phyloP scores from a whole-genome alignment of 192 early-diverging fungal genomes.

The Entomortierella parvispora region DNA sequence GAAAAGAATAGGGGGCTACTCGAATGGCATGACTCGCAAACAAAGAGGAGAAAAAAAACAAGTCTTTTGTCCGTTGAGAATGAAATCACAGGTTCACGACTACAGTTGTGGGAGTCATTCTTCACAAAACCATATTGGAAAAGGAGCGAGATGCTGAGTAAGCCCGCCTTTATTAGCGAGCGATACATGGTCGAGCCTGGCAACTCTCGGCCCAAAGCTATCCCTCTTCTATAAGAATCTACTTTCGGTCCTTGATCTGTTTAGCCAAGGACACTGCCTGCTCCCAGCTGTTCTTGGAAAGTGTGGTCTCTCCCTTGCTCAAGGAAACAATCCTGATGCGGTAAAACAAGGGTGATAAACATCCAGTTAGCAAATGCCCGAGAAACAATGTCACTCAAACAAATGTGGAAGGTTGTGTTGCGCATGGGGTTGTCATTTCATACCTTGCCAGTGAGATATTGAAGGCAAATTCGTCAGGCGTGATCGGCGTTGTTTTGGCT shows the following conservation, averaged over 20 bases:
- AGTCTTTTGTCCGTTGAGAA: not conserved
- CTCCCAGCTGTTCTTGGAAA: slow-evolving; percentile 32
- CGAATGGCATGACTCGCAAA: not conserved
- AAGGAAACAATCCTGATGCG: slow-evolving; percentile 32
- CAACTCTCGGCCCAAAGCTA: no score
- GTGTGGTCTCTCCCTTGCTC: slow-evolving; percentile 25
- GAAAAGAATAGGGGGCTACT: not conserved
- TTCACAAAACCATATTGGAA: not conserved
- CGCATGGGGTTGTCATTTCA: no score
- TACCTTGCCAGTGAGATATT: slow-evolving; percentile 50
- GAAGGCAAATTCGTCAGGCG: slow-evolving; percentile 41
- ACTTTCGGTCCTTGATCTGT: slow-evolving; percentile 18
- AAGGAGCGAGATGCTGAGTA: no score
- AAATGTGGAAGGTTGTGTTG: not conserved
- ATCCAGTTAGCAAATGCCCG: not conserved
- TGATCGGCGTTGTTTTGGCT: slow-evolving; percentile 28
- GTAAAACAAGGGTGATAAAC: not conserved
- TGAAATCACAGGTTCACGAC: not conserved
- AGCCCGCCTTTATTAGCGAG: no score
- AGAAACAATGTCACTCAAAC: not conserved
- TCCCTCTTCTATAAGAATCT: not conserved
- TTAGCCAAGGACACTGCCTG: slow-evolving; percentile 23
- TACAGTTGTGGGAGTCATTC: not conserved
- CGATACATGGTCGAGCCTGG: no score
- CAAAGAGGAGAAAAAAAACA: not conserved